These are phyloP conservation scores for Otatea glauca DNA, from an alignment of 176 grass and related monocot species.

Conservation along the genomic window DNA sequence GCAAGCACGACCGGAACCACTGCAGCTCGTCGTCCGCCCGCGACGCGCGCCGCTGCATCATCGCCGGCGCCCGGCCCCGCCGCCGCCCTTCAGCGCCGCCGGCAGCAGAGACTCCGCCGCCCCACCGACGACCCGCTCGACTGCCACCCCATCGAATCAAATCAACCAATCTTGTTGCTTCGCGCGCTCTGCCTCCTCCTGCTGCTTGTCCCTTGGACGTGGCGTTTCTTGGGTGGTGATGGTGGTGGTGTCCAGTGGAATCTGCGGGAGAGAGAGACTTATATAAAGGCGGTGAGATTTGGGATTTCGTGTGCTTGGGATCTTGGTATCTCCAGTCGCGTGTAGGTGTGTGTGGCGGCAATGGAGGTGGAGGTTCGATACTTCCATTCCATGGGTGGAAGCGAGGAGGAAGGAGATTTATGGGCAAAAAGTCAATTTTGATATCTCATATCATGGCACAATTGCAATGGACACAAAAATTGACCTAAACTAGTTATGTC, in stretches of 20 bases:
- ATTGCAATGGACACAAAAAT: no score
- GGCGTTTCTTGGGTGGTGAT: conserved; percentile 12
- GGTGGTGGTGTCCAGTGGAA: conserved; percentile 31
- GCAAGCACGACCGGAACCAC: conserved; percentile 73
- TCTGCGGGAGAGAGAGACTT: background rate
- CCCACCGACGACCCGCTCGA: background rate
- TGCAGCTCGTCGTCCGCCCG: conserved; percentile 65
- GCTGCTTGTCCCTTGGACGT: background rate
- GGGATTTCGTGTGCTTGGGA: conserved; percentile 34
- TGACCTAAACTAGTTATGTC: no score
- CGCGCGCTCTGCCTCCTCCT: background rate
- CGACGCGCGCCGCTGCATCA: conserved; percentile 34
- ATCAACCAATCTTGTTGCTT: background rate
- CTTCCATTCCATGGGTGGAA: background rate
- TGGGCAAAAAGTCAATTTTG: no score
- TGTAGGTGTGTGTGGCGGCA: conserved; percentile 8
- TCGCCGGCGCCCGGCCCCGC: background rate
- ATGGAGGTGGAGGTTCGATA: background rate
- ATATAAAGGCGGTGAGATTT: conserved; percentile 23
- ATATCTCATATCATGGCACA: no score
- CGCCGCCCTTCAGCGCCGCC: conserved; percentile 13
- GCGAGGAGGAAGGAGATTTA: no score
- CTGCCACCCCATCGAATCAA: conserved; percentile 37
- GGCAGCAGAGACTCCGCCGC: conserved; percentile 46
- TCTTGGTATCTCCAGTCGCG: background rate